Evolutionary conservation across 2,329 filamentous ascomycete species (phyloP).

Genomic region (Cercospora sp.): DNA sequence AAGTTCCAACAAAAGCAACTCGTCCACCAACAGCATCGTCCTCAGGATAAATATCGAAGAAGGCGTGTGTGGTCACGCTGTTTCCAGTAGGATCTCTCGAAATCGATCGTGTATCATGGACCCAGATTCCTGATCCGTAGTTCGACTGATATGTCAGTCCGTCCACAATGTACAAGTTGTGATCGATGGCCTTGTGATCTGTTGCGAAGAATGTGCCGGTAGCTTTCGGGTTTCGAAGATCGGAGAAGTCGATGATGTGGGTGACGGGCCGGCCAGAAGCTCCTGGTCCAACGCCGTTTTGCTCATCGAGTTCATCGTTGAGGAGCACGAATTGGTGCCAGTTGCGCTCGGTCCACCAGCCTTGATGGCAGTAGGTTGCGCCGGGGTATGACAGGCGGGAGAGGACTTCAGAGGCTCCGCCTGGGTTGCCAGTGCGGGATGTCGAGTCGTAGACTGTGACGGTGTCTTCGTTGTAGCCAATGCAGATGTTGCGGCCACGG

Average conservation of each 20-base stretch:
- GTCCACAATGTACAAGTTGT: constrained; percentile 44
- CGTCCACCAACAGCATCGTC: constrained; percentile 13
- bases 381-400: background rate
- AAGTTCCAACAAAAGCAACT: constrained; percentile 47
- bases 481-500: constrained; percentile 52
- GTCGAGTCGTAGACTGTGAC: constrained; percentile 50
- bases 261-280: background rate
- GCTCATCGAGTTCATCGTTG: constrained; percentile 5
- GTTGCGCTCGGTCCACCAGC: background rate
- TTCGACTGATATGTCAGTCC: constrained; percentile 41
- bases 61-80: constrained; percentile 49
- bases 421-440: constrained; percentile 25
- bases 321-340: background rate
- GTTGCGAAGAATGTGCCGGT: constrained; percentile 40
- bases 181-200: constrained; percentile 39
- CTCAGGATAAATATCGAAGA: constrained; percentile 55
- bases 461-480: constrained; percentile 50
- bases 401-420: background rate
- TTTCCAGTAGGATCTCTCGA: constrained; percentile 48
- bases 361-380: constrained; percentile 2
- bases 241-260: constrained; percentile 10
- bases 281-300: background rate
- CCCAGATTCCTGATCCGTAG: constrained; percentile 40
- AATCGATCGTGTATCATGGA: constrained; percentile 41
- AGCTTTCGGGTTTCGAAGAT: constrained; percentile 39